Evolutionary conservation across 2,329 filamentous ascomycete genomes (phyloP).

Genomic region (Tolypocladium inflatum): DNA sequence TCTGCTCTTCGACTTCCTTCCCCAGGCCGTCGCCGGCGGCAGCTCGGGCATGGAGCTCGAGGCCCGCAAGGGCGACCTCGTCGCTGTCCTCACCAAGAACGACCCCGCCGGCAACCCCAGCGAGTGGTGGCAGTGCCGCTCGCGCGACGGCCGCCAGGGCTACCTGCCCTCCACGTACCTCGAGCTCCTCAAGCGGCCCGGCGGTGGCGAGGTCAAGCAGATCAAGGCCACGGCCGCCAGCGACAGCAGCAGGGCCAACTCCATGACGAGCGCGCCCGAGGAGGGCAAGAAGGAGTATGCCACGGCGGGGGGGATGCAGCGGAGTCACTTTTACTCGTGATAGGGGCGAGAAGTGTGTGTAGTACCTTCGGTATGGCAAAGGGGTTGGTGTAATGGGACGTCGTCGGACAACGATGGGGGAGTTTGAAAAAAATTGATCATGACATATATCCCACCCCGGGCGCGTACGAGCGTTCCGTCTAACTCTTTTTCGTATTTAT

Average conservation of each 20-base stretch:
- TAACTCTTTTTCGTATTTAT: background rate
- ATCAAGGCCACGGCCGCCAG: constrained; percentile 39
- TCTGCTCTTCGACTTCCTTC: constrained; percentile 86
- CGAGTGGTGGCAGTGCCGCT: constrained; percentile 95
- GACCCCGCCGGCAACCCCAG: constrained; percentile 87
- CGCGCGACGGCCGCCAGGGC: constrained; percentile 80
- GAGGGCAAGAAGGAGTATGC: constrained; percentile 42
- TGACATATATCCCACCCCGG: background rate
- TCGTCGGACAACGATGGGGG: background rate
- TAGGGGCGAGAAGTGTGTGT: constrained; percentile 5
- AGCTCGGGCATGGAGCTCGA: constrained; percentile 69
- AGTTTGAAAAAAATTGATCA: background rate
- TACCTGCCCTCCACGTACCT: constrained; percentile 90
- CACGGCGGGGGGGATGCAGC: constrained; percentile 45
- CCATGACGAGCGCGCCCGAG: constrained; percentile 36
- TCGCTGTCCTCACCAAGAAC: constrained; percentile 85
- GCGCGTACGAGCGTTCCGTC: background rate
- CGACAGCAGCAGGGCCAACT: constrained; percentile 38
- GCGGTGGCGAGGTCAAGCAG: constrained; percentile 34
- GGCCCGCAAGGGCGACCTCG: constrained; percentile 90
- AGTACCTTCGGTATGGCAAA: background rate
- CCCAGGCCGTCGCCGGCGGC: constrained; percentile 40
- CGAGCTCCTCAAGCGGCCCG: constrained; percentile 56
- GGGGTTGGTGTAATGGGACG: background rate
- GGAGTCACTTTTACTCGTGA: constrained; percentile 48